Evolutionary conservation across 2,329 filamentous ascomycete species (phyloP), one percentile per base, ranked within the genome.

Genomic region (Daldinia eschscholtzii): DNA sequence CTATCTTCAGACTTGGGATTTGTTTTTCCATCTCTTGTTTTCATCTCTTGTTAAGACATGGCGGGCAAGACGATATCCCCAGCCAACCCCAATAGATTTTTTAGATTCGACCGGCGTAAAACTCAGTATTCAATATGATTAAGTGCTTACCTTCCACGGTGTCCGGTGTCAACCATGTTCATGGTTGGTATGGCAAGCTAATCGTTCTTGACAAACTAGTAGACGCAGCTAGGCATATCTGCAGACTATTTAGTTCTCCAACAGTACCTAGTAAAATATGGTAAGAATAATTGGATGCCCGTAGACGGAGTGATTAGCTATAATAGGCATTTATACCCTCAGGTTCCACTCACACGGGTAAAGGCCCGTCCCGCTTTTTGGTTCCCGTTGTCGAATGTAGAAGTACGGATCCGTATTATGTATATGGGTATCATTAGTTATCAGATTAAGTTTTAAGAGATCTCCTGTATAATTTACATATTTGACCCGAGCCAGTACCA

Each of bases 381-480:
- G 50, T 39, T 63, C 48, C 68, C 58, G 56, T 65, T 63, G 42
- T 56, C 46, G 33, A 18, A 50, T 13, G 26, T 44, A 56, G 12
- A 46, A 48, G 57, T 15, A 50, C 28, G 33, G 20, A 18, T 23
- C 12, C n/a, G 30, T 46, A 58, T n/a, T 42, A 58, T 57, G 42
- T 65, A 26, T 26, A 18, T 28, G 44, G 12, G 41, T 26, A 59
- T 46, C 28, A 48, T 35, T 46, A 26, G 37, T 35, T 46, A 26
- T 67, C 35, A 61, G 60, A 71, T 71, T 37, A 65, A 67, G 65
- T 61, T 65, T 13, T 53, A 44, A 46, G 63, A 66, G 65, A 71
- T 71, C 68, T 68, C 60, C 44, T 56, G 55, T 46, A 48, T 26
- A 58, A 66, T 66, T 41, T 70, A 57, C 53, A 58, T 23, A 15